Base-by-base conservation (phyloP, 805 yeast species). In the Teunomyces panamensis region DNA sequence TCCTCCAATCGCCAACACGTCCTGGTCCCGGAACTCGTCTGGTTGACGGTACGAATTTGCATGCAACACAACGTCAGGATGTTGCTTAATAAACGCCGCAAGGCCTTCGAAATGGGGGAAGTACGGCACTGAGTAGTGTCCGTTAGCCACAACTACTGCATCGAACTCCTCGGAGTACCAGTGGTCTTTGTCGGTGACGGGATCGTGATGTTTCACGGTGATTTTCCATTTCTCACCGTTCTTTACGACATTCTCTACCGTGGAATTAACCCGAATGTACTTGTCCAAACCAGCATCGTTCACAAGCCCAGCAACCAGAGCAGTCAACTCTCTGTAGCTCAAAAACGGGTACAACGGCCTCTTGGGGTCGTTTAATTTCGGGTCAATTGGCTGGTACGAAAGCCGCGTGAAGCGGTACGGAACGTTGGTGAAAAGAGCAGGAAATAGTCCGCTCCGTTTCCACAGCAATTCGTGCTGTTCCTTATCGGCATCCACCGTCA, bases 1-100 rank as follows among this genome's bases (percentile, higher is more conserved):
- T 56, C 83, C 84, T 0, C 96, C 96, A n/a, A 88, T 79, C 5
- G 87, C 75, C 30, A 37, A 37, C 39, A 88, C 62, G 11, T 84
- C 80, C n/a, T 65, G 73, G 20, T 69, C 64, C 5, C 58, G 55
- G 50, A 59, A 74, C 9, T 54, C 53, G n/a, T 48, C 48, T 2
- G 67, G 56, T 29, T 48, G 49, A 32, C 64, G 57, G 49, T 54
- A 67, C 43, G 63, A 64, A 50, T 68, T 67, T 20, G 73, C 65
- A 54, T 70, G 75, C 41, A 58, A 52, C 26, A 70, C 53, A 4
- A 67, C 50, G 1, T 45, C 49, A 0, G 73, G 70, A 39, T 49
- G 53, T 16, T 43, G 42, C 17, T 49, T 48, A 44, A 48, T 48
- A 72, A 74, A 72, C 11, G 56, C 60, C 14, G 49, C 47, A 41